A percentile compares a stretch with the other conserved stretches of the same genome.
Conservation (phyloP, 768 basidiomycete genomes). For the Amanita exitialis region DNA sequence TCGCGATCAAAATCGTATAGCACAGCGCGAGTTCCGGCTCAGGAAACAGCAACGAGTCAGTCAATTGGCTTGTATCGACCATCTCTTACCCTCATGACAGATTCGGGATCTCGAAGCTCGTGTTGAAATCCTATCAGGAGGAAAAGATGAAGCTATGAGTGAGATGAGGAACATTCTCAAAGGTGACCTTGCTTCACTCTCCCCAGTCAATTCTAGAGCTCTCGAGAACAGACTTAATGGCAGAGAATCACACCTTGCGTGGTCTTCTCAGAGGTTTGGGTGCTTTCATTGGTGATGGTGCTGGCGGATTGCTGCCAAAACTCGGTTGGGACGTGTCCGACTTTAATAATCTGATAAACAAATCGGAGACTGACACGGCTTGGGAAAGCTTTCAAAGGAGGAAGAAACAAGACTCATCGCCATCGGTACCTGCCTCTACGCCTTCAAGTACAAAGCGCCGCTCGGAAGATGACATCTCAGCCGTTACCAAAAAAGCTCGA, state of each 20-base stretch:
- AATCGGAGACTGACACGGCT: constrained; percentile 86
- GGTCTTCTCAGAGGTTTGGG: constrained; percentile 67
- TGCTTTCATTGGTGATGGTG: constrained; percentile 80
- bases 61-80: not conserved
- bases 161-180: constrained; percentile 78
- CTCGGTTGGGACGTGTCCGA: constrained; percentile 71
- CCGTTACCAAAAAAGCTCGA: constrained; percentile 33
- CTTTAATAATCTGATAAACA: constrained; percentile 75
- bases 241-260: constrained; percentile 81
- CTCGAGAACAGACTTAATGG: constrained; percentile 58
- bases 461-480: constrained; percentile 35
- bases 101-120: constrained; percentile 93
- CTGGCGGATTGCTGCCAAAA: constrained; percentile 66
- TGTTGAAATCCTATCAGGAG: constrained; percentile 90
- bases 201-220: not conserved
- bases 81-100: constrained; percentile 26
- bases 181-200: constrained; percentile 22
- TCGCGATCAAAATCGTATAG: constrained; percentile 85
- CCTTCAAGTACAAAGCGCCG: constrained; percentile 35
- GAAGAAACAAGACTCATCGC: constrained; percentile 28
- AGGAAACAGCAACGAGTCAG: constrained; percentile 80
- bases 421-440: constrained; percentile 4
- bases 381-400: constrained; percentile 81
- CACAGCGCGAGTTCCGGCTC: constrained; percentile 86
- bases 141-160: constrained; percentile 79